A percentile compares a stretch with the other conserved stretches of the same genome.
Conservation (phyloP, 768 basidiomycete genomes). For the Tulasnella sp. region DNA sequence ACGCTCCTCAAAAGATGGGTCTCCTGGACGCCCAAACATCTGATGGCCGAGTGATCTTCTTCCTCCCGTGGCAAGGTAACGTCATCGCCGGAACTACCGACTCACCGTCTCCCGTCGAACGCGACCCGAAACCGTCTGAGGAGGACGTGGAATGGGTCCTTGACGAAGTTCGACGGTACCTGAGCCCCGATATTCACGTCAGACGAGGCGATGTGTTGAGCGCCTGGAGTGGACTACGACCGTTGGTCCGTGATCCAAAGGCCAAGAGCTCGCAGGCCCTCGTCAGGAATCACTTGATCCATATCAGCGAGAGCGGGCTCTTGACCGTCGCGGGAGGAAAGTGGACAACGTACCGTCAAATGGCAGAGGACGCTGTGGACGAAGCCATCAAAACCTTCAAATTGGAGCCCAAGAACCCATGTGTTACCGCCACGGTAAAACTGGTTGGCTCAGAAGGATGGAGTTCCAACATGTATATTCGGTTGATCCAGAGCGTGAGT, state of each 20-base stretch:
- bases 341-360: conserved; percentile 95
- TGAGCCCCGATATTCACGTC: conserved; percentile 87
- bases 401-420: conserved; percentile 46
- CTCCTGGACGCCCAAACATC: conserved; percentile 90
- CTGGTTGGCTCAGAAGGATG: conserved; percentile 90
- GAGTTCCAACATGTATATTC: conserved; percentile 95
- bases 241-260: conserved; percentile 74
- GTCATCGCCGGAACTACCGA: conserved; percentile 98
- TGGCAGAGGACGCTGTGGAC: conserved; percentile 94
- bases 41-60: conserved; percentile 96
- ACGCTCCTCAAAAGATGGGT: conserved; percentile 90
- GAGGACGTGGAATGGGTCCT: conserved; percentile 97
- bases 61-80: conserved; percentile 97
- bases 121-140: conserved; percentile 73
- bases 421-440: conserved; percentile 70
- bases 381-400: conserved; percentile 69
- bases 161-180: conserved; percentile 85
- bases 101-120: conserved; percentile 56
- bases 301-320: conserved; percentile 68
- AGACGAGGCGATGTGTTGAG: conserved; percentile 89
- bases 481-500: conserved; percentile 78
- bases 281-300: conserved; percentile 88
- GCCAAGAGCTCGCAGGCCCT: conserved; percentile 73
- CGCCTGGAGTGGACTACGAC: conserved; percentile 89
- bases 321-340: conserved; percentile 95